Evolutionary conservation across 805 yeast species (phyloP).

Genomic region (Yamadazyma endophytica): DNA sequence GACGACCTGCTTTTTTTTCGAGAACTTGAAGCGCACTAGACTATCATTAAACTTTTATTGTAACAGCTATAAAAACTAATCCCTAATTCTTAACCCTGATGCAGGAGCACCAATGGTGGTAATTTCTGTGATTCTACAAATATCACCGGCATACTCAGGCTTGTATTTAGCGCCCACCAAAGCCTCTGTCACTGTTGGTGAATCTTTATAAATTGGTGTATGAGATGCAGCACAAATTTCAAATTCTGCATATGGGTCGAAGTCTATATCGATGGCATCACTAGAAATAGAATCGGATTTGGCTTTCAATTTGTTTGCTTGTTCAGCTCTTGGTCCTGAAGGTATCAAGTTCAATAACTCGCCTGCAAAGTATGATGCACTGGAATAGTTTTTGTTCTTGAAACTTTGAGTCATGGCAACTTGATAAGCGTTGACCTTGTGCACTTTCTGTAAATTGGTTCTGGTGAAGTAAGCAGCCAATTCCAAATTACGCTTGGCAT

Average conservation of each 20-base stretch:
- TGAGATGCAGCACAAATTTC: slow-evolving; percentile 83
- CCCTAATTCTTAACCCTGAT: slow-evolving; percentile 70
- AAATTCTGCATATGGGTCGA: slow-evolving; percentile 88
- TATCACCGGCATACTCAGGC: slow-evolving; percentile 67
- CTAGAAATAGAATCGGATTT: slow-evolving; percentile 76
- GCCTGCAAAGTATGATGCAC: slow-evolving; percentile 85
- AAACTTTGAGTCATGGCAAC: slow-evolving; percentile 94
- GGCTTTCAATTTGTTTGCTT: slow-evolving; percentile 77
- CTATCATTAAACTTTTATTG: neutral
- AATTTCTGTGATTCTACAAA: slow-evolving; percentile 71
- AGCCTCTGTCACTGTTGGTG: slow-evolving; percentile 68
- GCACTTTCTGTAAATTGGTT: slow-evolving; percentile 76
- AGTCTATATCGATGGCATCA: slow-evolving; percentile 87
- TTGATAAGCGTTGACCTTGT: slow-evolving; percentile 81
- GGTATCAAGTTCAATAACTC: slow-evolving; percentile 70
- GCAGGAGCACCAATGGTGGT: slow-evolving; percentile 88
- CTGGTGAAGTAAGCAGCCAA: slow-evolving; percentile 94
- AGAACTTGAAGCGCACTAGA: too few relatives aligned
- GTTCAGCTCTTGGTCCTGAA: slow-evolving; percentile 80
- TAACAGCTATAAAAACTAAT: slow-evolving; percentile 1
- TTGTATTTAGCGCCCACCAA: slow-evolving; percentile 88
- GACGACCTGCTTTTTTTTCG: neutral
- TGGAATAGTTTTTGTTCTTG: slow-evolving; percentile 80
- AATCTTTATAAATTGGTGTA: slow-evolving; percentile 84
- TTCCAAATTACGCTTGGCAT: slow-evolving; percentile 83